Base-by-base conservation (phyloP, 2,329 filamentous ascomycete species). In the Diaporthe ampelina region DNA sequence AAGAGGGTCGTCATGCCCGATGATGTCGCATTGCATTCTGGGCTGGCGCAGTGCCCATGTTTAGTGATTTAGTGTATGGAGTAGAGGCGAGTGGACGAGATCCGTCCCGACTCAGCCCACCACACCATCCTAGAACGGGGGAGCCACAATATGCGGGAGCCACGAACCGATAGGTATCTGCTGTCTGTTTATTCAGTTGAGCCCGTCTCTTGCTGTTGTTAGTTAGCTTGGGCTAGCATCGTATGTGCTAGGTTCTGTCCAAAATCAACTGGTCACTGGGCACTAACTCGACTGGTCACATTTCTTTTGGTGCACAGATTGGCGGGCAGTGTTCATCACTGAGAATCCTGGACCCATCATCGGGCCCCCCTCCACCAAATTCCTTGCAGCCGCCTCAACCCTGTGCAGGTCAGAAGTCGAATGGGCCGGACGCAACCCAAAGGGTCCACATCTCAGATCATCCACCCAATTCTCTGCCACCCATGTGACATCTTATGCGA, bases 341-440 rank as follows among this genome's bases (percentile, higher is more conserved):
- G 54, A 37, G 6, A 21, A 72, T 43, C 57, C 70, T 9, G 24
- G 24, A 45, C 45, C 32, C 59, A 50, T 43, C 45, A 45, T 58
- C 52, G 29, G n/a, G 15, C 37, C 37, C 19, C 24, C 57, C 35
- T 24, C 59, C 37, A 48, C 58, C 26, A 48, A 63, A 70, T 70
- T 75, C 69, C 63, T 72, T 75, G 63, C 73, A 70, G 63, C 70
- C 73, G 68, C 70, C 63, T 68, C 63, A 68, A 68, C 63, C 63
- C 48, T 68, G 63, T 54, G 63, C 63, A 68, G 48, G 48, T 68
- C 63, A 50, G 40, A 48, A 19, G 29, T 37, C 11, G 48, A 48
- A 32, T 24, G 63, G 48, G 63, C 52, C 63, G 32, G n/a, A 32
- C 63, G 61, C 63, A 72, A 73, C 61, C 54, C 43, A 37, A 57